Percentiles rank a stretch among this genome's conserved stretches.
These are phyloP conservation scores for Bipolaris sorokiniana DNA, from an alignment of 2,329 filamentous ascomycete genomes.

Conservation along the genomic window DNA sequence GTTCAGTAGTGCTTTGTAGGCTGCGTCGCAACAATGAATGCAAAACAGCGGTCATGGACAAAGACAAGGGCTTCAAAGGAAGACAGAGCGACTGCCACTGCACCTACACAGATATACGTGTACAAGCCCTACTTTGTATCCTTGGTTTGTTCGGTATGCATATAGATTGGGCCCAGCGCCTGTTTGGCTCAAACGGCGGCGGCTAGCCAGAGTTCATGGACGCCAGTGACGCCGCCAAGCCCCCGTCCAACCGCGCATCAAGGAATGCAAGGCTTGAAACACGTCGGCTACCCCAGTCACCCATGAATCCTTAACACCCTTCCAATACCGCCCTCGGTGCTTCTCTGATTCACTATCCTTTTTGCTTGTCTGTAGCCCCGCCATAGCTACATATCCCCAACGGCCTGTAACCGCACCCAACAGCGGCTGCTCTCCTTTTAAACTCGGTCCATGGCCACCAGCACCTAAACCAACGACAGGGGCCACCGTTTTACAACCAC, in stretches of 20 bases:
- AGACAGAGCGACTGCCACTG: no score
- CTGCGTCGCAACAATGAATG: background rate
- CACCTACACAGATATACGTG: no score
- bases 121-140: no score
- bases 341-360: constrained; percentile 5
- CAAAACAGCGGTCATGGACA: no score
- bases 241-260: constrained; percentile 12
- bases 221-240: constrained; percentile 24
- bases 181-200: constrained; percentile 18
- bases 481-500: constrained; percentile 6
- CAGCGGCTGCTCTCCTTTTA: constrained; percentile 3
- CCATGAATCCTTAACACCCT: constrained; percentile 13
- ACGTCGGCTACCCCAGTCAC: constrained; percentile 15
- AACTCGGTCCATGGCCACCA: constrained; percentile 14
- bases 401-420: constrained; percentile 2
- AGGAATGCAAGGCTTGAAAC: constrained; percentile 23
- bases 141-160: background rate
- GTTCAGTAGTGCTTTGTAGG: background rate
- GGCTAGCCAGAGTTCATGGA: constrained; percentile 6
- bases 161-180: background rate
- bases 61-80: no score
- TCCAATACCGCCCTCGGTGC: constrained; percentile 7
- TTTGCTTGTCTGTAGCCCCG: background rate
- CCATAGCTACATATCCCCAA: background rate
- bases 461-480: constrained; percentile 11